Conservation (phyloP, 1,284 basidiomycete species). For the Phylloboletellus chloephorus region DNA sequence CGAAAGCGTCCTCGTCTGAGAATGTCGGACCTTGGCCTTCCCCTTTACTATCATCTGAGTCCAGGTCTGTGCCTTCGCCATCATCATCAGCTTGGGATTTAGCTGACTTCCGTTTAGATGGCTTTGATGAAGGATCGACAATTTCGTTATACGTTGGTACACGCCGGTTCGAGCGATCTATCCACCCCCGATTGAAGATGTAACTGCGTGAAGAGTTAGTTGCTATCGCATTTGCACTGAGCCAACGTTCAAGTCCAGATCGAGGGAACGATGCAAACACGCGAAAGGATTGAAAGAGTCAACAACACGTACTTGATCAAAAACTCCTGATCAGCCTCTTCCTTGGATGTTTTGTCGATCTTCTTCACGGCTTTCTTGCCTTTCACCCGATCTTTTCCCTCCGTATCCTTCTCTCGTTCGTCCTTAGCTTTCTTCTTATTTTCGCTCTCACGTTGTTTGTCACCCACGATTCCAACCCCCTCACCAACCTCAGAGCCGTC, state of each 20-base stretch:
- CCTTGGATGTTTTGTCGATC: constrained; percentile 39
- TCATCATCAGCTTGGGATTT: constrained; percentile 26
- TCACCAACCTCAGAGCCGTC: constrained; percentile 22
- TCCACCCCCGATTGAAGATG: constrained; percentile 93
- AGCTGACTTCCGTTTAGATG: constrained; percentile 28
- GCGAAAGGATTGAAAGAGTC: not conserved
- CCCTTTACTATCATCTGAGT: constrained; percentile 29
- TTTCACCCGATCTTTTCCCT: constrained; percentile 29
- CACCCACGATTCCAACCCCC: constrained; percentile 28
- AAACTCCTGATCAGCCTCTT: constrained; percentile 77
- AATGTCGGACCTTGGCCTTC: constrained; percentile 30
- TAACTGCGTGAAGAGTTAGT: constrained; percentile 52
- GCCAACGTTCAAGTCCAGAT: constrained; percentile 2
- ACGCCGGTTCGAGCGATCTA: constrained; percentile 68
- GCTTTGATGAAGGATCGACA: constrained; percentile 36
- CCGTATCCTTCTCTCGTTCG: constrained; percentile 31
- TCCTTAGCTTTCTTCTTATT: constrained; percentile 31
- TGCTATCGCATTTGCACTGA: not conserved
- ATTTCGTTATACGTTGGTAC: constrained; percentile 84
- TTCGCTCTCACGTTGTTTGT: constrained; percentile 31
- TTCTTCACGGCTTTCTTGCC: constrained; percentile 31
- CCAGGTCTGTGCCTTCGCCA: constrained; percentile 21
- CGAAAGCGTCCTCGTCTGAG: constrained; percentile 55
- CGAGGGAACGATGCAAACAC: not conserved
- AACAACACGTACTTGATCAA: constrained; percentile 70